Base-by-base conservation (phyloP, 2,329 filamentous ascomycete genomes). In the Fonsecaea erecta region DNA sequence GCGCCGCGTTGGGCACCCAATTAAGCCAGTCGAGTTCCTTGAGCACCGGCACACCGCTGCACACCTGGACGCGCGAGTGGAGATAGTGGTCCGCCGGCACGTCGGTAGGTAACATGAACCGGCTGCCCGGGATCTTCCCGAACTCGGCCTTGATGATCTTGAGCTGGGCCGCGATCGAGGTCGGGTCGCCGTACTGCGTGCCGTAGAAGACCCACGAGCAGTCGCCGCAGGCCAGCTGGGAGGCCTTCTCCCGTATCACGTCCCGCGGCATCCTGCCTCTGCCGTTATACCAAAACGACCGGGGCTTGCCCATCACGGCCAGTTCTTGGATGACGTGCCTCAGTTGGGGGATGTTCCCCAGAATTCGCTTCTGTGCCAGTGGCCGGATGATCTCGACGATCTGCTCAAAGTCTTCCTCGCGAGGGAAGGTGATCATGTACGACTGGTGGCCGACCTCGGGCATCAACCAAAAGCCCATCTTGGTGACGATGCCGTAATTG, bases 361-460 rank as follows among this genome's bases (percentile, higher is more conserved):
- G 63, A 21, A 75, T 71, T 14, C 71, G 59, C 48, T 69, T 71
- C 37, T 72, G 64, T 4, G 73, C 73, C 7, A 75, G 71, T 1
- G 76, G 75, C 2, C 76, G 72, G 59, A 79, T 78, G 63, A 75
- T 76, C 18, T 79, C 77, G 55, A 79, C 74, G 18, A 77, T 74
- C 8, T 72, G 71, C 24, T 69, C 69, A 26, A 79, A 72, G 63
- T 78, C 77, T 14, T 74, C 73, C 26, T 78, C 77, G 46, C 71
- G 73, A 30, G 76, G 75, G 59, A 79, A 78, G 0, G 77, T 79
- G 62, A 80, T 72, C 72, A 75, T 74, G 73, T 78, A 81, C 0
- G 77, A 74, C 64, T 79, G 76, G 67, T 79, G 74, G 1, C 73
- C 72, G 1, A 75, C 73, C 14, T 72, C 74, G 5, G 77, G 71